Conservation (phyloP, 176 grass and related monocot species). For the Pharus latifolius region DNA sequence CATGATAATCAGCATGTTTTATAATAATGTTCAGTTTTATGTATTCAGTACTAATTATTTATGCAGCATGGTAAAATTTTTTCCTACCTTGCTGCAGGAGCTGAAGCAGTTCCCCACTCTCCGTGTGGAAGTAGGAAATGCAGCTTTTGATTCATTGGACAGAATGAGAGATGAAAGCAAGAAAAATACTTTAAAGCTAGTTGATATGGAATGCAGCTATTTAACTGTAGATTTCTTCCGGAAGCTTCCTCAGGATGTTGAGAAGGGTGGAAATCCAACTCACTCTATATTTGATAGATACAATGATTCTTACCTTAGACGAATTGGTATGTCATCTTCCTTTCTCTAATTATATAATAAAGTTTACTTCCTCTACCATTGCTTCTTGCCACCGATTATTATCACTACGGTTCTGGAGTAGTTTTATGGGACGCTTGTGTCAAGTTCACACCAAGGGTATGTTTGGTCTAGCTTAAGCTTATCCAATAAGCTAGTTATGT, state of each 20-base stretch:
- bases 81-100: slow-evolving; percentile 41
- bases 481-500: no score
- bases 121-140: slow-evolving; percentile 80
- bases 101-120: slow-evolving; percentile 93
- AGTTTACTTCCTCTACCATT: not conserved
- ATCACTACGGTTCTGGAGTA: not conserved
- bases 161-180: slow-evolving; percentile 99
- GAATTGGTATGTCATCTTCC: slow-evolving; percentile 46
- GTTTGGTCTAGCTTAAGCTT: no score
- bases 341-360: not conserved
- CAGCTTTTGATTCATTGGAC: slow-evolving; percentile 92
- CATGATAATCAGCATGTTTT: not conserved
- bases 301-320: slow-evolving; percentile 97
- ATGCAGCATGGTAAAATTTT: not conserved
- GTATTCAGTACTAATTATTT: not conserved
- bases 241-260: slow-evolving; percentile 96
- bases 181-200: slow-evolving; percentile 90
- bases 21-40: no score
- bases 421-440: not conserved
- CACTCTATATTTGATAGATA: slow-evolving; percentile 99
- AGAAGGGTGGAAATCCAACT: slow-evolving; percentile 98
- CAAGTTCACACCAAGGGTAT: no score
- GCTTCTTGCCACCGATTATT: not conserved
- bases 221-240: slow-evolving; percentile 98
- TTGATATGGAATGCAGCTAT: slow-evolving; percentile 98